Evolutionary conservation across 2,329 filamentous ascomycete species (phyloP), one percentile per base, ranked within the genome.

Genomic region (Penicillium freii): DNA sequence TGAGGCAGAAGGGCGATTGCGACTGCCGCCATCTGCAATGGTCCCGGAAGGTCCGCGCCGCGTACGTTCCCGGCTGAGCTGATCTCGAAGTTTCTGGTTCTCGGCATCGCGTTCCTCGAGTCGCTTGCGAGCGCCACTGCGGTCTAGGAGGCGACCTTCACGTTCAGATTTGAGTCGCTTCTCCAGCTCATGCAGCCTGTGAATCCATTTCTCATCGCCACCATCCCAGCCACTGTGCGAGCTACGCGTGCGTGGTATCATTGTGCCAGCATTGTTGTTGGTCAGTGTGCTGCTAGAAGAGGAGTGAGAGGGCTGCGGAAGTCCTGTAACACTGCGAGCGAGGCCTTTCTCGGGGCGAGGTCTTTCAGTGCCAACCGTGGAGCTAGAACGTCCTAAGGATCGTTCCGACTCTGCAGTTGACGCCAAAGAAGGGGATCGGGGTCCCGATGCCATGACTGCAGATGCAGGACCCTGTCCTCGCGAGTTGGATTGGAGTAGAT

Each of bases 161-260:
- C 94, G 81, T 77, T 99, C 94, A 45, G 90, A 87, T 73, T 96
- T 96, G 19, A 99, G 80, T 66, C 95, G 86, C 63, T 88, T 84
- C 79, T 99, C 94, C 65, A 97, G 79, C 71, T 97, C 92, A 56
- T 91, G 86, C 34, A 97, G 80, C 7, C 94, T 81, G 62, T 96
- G 84, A 62, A 95, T 86, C 91, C 91, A 96, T 64, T 89, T 85
- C 63, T 73, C 70, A 38, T 90, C 87, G 65, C 93, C 88, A 39
- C 80, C 68, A 10, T 76, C 71, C 62, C 61, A 67, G 33, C 59
- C 51, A 21, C 56, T 56, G 5, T 63, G 58, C 23, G 64, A 62
- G 44, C 66, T 61, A 51, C 67, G 69, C 25, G 66, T 54, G 31
- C 62, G 65, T 31, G 62, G 64, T 27, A 66, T 57, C 56, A 72